Conservation (phyloP, 805 yeast genomes). For the Pichia sporocuriosa region DNA sequence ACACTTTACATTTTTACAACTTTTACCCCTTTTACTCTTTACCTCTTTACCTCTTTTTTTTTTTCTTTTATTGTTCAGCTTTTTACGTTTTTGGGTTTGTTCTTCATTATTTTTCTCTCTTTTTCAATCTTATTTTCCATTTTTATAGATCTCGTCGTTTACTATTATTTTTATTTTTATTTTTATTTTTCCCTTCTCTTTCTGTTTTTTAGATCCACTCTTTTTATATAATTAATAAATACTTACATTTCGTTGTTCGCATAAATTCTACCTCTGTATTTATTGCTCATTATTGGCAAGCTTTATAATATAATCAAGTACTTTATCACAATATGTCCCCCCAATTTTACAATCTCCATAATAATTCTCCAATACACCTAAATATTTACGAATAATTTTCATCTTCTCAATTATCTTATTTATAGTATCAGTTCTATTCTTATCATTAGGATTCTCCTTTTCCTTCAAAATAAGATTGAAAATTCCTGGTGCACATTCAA, state of each 20-base stretch:
- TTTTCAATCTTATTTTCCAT: background rate
- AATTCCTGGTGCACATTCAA: slow-evolving; percentile 2
- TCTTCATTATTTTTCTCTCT: background rate
- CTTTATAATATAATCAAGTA: slow-evolving; percentile 15
- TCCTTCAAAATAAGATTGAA: background rate
- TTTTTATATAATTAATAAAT: too few species aligned
- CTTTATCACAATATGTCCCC: slow-evolving; percentile 17
- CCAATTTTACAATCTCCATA: slow-evolving; percentile 19
- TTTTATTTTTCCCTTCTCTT: too few species aligned
- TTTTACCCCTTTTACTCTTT: background rate
- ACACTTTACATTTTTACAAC: background rate
- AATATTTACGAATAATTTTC: slow-evolving; percentile 16
- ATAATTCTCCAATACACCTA: slow-evolving; percentile 18
- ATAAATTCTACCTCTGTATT: too few species aligned
- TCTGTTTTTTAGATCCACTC: too few species aligned
- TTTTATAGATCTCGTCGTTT: too few species aligned
- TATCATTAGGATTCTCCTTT: background rate
- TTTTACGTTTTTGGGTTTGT: background rate
- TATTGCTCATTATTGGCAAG: background rate
- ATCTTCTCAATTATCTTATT: slow-evolving; percentile 15
- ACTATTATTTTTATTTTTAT: too few species aligned
- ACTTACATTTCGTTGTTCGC: too few species aligned
- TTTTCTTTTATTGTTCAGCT: background rate
- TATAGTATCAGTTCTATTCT: background rate
- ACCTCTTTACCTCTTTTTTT: background rate